These are phyloP conservation scores for Malania oleifera DNA, from an alignment of 164 flowering plant genomes.

Conservation along the genomic window DNA sequence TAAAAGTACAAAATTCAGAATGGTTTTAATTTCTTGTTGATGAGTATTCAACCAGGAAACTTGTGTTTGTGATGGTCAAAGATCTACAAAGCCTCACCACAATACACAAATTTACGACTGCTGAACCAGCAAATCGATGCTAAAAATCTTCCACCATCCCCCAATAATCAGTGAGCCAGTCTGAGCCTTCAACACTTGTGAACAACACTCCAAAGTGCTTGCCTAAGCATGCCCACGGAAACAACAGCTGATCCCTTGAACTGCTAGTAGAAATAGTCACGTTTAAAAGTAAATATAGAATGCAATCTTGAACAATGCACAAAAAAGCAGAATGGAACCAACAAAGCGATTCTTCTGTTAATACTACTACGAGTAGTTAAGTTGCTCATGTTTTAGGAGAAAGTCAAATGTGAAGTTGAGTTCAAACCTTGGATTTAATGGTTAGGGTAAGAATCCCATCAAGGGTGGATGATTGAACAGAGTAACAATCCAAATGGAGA, in stretches of 20 bases:
- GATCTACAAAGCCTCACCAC: too few species aligned
- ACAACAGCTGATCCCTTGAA: background rate
- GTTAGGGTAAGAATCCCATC: background rate
- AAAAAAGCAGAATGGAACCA: background rate
- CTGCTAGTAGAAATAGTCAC: background rate
- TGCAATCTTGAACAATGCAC: background rate
- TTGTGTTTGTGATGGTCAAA: too few species aligned
- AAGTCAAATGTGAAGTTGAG: background rate
- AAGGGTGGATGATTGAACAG: background rate
- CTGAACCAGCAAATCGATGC: too few species aligned
- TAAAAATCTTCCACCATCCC: too few species aligned
- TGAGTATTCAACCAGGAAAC: too few species aligned
- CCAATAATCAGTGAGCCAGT: too few species aligned
- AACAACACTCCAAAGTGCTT: background rate
- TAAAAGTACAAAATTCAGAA: too few species aligned
- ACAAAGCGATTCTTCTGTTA: too few species aligned
- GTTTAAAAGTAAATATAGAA: background rate
- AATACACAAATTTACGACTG: too few species aligned
- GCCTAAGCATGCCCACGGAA: background rate
- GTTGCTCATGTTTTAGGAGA: background rate
- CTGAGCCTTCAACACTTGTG: background rate
- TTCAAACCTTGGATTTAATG: slow-evolving; percentile 4
- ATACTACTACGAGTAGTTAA: background rate
- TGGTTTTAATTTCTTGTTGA: too few species aligned
- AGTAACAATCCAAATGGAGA: background rate